Conservation (phyloP, 2,329 filamentous ascomycete species). For the Paramyrothecium roridum region DNA sequence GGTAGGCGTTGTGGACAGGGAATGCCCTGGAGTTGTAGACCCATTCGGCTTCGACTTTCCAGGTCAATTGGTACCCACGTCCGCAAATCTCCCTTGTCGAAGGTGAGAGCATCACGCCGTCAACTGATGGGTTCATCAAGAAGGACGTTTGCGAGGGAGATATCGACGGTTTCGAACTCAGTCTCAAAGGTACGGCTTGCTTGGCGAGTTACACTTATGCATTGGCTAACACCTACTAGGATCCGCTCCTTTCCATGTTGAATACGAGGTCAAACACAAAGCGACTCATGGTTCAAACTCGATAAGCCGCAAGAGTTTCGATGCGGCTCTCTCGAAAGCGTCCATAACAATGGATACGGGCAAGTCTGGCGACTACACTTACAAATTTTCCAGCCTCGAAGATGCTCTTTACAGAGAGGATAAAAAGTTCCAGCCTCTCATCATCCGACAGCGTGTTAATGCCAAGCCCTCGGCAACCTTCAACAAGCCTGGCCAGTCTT, state of each 20-base stretch:
- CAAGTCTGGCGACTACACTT: slow-evolving; percentile 79
- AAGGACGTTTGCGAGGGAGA: slow-evolving; percentile 91
- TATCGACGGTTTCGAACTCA: slow-evolving; percentile 81
- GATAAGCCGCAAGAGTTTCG: slow-evolving; percentile 67
- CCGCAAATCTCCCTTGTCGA: slow-evolving; percentile 68
- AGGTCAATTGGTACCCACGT: slow-evolving; percentile 80
- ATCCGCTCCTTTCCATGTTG: slow-evolving; percentile 75
- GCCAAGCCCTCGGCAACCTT: slow-evolving; percentile 80
- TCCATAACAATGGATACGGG: slow-evolving; percentile 83
- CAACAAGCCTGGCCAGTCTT: slow-evolving; percentile 81
- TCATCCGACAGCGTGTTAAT: slow-evolving; percentile 80
- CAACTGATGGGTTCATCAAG: slow-evolving; percentile 61
- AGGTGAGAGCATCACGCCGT: slow-evolving; percentile 54
- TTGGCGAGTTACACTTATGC: not conserved
- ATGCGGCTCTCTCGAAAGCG: slow-evolving; percentile 71
- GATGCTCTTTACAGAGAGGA: slow-evolving; percentile 84
- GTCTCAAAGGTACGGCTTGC: slow-evolving; percentile 62
- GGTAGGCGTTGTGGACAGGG: too few relatives aligned
- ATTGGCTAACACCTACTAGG: slow-evolving; percentile 44
- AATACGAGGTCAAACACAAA: slow-evolving; percentile 77
- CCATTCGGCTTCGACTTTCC: slow-evolving; percentile 68
- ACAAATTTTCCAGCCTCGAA: slow-evolving; percentile 77
- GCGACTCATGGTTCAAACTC: slow-evolving; percentile 63
- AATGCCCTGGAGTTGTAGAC: slow-evolving; percentile 81
- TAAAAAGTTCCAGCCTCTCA: slow-evolving; percentile 61